Evolutionary conservation across 768 basidiomycete genomes (phyloP), one percentile per base, ranked within the genome.

Genomic region (Trametes coccinea): DNA sequence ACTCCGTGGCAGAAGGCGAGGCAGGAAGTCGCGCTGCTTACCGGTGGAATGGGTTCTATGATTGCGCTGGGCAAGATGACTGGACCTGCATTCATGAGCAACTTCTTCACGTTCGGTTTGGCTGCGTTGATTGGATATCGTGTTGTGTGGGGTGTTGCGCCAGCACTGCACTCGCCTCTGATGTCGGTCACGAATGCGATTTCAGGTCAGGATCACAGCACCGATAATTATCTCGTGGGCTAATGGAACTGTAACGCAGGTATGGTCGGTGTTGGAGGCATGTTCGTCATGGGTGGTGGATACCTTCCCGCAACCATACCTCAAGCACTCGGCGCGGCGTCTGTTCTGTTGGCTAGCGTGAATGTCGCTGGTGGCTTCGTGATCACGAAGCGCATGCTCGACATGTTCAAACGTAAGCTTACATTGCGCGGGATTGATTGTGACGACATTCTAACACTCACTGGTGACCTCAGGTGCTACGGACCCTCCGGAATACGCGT

Each of bases 171-270:
- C 72, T 93, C 92, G 22, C 93, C 93, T 13, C 76, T 94, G 60
- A 95, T 95, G 92, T 91, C 89, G 8, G 92, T 94, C 5, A 94
- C 92, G 11, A 93, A 93, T 69, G 92, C 92, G 3, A 90, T 93
- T 46, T 93, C 92, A 22, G 91, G 92, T 76, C 71, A 7, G 65
- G 43, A 14, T 9, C 17, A 10, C 31, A 37, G 34, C 11, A 37
- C 34, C 0, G 34, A 37, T 11, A 11, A 6, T 37, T 37, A 11
- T 37, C 34, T 37, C 34, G 6, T 37, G 34, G 11, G 34, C 11
- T 37, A 37, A 37, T 11, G 34, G 66, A 43, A 60, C 14, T 60
- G 2, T 29, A 2, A 11, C 34, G 34, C 47, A 83, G 84, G 85
- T 39, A 84, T 88, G 85, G 90, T 92, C 55, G 91, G 91, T 41